A percentile compares a stretch with the other conserved stretches of the same genome.
Evolutionary conservation across 768 basidiomycete genomes (phyloP).

Genomic region (Russula ochroleuca): DNA sequence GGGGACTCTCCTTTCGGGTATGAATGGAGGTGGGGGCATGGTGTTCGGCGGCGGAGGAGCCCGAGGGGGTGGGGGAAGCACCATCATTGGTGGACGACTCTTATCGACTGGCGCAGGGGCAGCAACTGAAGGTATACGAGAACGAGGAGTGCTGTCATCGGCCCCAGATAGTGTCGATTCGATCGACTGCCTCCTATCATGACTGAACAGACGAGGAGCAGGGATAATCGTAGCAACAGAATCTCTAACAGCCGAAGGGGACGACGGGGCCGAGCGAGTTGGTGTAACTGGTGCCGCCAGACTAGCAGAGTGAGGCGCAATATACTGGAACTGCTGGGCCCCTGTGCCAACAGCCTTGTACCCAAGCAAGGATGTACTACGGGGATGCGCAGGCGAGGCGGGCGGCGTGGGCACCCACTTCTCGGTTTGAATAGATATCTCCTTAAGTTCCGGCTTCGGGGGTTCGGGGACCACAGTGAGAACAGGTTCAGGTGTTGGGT

Average conservation of each 20-base stretch:
- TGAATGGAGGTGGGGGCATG: conserved; percentile 69
- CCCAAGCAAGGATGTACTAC: conserved; percentile 28
- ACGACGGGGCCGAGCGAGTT: conserved; percentile 38
- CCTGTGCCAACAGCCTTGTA: conserved; percentile 57
- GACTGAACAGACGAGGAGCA: conserved; percentile 48
- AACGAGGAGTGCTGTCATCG: conserved; percentile 47
- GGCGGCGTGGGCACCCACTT: conserved; percentile 50
- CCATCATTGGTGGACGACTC: conserved; percentile 80
- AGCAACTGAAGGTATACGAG: conserved; percentile 59
- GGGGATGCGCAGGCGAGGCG: conserved; percentile 35
- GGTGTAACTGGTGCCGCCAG: conserved; percentile 35
- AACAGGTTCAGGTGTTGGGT: conserved; percentile 28
- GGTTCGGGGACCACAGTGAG: conserved; percentile 29
- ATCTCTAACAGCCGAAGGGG: conserved; percentile 48
- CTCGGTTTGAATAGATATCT: conserved; percentile 80
- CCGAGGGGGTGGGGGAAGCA: conserved; percentile 71
- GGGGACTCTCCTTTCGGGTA: conserved; percentile 61
- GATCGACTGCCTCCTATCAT: conserved; percentile 66
- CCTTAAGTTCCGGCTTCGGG: conserved; percentile 62
- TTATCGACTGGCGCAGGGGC: conserved; percentile 59
- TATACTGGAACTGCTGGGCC: conserved; percentile 64
- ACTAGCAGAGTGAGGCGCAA: conserved; percentile 45
- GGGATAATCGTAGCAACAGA: conserved; percentile 46
- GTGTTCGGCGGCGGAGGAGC: conserved; percentile 65
- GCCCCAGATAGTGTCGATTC: conserved; percentile 61